A percentile compares a stretch with the other conserved stretches of the same genome.
phyloP scores from a whole-genome alignment of 176 grass and related monocot genomes.

The Carex kokanica region DNA sequence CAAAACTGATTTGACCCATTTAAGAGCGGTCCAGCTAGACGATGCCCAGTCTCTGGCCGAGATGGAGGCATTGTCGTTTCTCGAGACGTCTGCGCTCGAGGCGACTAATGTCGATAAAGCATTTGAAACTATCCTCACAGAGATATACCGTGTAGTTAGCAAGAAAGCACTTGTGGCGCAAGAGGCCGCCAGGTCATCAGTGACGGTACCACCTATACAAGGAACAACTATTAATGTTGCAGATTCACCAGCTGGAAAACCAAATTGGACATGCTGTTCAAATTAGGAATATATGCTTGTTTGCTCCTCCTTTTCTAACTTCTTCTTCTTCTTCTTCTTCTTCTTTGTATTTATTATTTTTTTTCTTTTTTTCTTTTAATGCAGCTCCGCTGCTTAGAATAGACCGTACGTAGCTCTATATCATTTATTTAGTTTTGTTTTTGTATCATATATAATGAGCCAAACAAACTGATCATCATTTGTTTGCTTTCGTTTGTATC shows the following conservation, averaged over 20 bases:
- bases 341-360: not conserved
- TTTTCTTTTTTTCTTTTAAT: not conserved
- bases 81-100: constrained; percentile 36
- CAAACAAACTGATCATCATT: not conserved
- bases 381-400: not conserved
- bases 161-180: constrained; percentile 25
- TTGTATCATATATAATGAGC: not conserved
- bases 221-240: constrained; percentile 23
- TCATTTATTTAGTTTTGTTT: not conserved
- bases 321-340: too few relatives aligned
- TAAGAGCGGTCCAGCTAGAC: constrained; percentile 15
- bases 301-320: not conserved
- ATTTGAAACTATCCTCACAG: constrained; percentile 28
- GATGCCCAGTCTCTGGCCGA: constrained; percentile 30
- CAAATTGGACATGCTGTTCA: constrained; percentile 21
- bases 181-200: constrained; percentile 3
- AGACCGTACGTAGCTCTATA: not conserved
- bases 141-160: constrained; percentile 34
- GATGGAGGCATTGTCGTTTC: constrained; percentile 27
- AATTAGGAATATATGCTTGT: not conserved
- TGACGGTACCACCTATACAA: constrained; percentile 19
- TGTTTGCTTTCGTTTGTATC: not conserved
- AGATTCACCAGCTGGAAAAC: not conserved
- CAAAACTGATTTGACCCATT: constrained; percentile 34
- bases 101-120: constrained; percentile 38